Conservation (phyloP, 495 filamentous ascomycete species). For the Bathelium albidoporum region DNA sequence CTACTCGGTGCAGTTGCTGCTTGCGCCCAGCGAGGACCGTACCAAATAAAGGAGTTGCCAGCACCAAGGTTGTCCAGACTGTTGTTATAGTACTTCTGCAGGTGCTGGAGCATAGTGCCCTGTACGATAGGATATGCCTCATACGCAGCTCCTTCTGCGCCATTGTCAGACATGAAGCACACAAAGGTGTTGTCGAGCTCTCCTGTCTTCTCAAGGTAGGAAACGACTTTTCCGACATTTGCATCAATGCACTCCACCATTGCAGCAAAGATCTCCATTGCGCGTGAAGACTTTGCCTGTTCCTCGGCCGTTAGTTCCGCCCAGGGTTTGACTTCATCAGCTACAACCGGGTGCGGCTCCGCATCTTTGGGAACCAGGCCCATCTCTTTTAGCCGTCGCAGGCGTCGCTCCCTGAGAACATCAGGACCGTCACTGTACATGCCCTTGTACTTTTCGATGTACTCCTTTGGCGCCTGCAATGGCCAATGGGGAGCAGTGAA, state of each 20-base stretch:
- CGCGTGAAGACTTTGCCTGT: slow-evolving; percentile 41
- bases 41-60: slow-evolving; percentile 54
- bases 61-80: slow-evolving; percentile 51
- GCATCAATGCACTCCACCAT: slow-evolving; percentile 56
- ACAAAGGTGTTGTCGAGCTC: slow-evolving; percentile 57
- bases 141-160: slow-evolving; percentile 52
- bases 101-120: slow-evolving; percentile 36
- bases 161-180: slow-evolving; percentile 56
- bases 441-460: slow-evolving; percentile 32
- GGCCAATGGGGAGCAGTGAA: slow-evolving; percentile 41
- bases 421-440: slow-evolving; percentile 37
- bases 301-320: slow-evolving; percentile 40
- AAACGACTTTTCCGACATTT: slow-evolving; percentile 50
- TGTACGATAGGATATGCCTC: slow-evolving; percentile 46
- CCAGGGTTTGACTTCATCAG: slow-evolving; percentile 45
- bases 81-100: slow-evolving; percentile 55
- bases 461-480: slow-evolving; percentile 30
- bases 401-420: slow-evolving; percentile 26
- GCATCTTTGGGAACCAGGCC: slow-evolving; percentile 30
- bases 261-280: slow-evolving; percentile 53
- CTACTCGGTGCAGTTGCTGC: slow-evolving; percentile 54
- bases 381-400: slow-evolving; percentile 30
- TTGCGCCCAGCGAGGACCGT: slow-evolving; percentile 54
- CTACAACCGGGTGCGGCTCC: slow-evolving; percentile 37
- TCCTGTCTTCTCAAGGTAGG: slow-evolving; percentile 44